phyloP scores from a whole-genome alignment of 2,329 filamentous ascomycete species.

The Pseudonectria buxi region DNA sequence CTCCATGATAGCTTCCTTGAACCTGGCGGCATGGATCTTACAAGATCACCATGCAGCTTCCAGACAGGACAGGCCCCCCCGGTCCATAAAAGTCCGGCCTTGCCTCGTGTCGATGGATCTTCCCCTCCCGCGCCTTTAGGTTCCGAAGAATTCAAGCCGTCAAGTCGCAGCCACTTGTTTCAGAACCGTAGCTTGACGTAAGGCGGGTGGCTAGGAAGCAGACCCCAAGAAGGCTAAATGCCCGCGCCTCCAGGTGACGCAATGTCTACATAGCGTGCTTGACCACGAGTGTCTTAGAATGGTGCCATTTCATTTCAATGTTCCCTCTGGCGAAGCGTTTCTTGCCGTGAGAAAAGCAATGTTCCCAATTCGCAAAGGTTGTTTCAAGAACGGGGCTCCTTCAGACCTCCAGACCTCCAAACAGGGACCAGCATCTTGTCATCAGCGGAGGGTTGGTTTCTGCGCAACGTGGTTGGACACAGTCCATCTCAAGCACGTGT shows the following conservation, averaged over 20 bases:
- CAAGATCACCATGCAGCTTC: constrained; percentile 8
- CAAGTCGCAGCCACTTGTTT: constrained; percentile 20
- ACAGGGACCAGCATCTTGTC: no score
- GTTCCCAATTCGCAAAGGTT: no score
- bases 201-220: constrained; percentile 15
- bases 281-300: constrained; percentile 9
- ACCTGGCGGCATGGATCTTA: constrained; percentile 9
- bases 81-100: background rate
- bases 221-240: constrained; percentile 6
- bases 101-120: constrained; percentile 6
- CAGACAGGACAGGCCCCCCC: constrained; percentile 4
- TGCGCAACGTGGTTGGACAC: constrained; percentile 5
- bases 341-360: no score
- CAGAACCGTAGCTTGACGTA: constrained; percentile 11
- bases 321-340: no score
- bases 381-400: no score
- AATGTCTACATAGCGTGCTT: constrained; percentile 13
- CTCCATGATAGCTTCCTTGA: constrained; percentile 1
- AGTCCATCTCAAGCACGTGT: constrained; percentile 8
- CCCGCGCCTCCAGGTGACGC: constrained; percentile 13
- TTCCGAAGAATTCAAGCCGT: constrained; percentile 10
- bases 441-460: background rate
- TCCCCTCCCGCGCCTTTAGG: constrained; percentile 6
- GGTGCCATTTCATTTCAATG: no score
- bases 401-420: no score